phyloP scores from a whole-genome alignment of 192 early-diverging fungal genomes.

The Backusella australiensis region DNA sequence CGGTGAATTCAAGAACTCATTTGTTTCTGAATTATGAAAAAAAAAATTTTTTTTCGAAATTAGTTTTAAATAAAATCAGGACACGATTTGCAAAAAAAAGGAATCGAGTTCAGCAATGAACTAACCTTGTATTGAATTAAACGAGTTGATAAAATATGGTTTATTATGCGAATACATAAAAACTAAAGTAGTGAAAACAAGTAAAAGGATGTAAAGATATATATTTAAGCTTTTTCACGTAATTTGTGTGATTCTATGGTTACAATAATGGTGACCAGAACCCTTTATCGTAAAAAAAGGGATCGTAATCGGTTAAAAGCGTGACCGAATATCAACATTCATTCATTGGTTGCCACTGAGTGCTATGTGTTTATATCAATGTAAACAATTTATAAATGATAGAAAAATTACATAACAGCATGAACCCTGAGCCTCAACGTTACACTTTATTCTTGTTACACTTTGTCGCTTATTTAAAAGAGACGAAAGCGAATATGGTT shows the following conservation, averaged over 20 bases:
- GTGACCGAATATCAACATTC: neutral
- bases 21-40: neutral
- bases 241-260: neutral
- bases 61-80: neutral
- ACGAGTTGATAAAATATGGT: neutral
- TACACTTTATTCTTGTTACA: neutral
- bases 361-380: neutral
- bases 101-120: neutral
- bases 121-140: constrained; percentile 2
- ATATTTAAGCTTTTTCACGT: neutral
- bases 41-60: neutral
- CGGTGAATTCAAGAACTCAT: neutral
- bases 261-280: neutral
- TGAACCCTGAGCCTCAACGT: neutral
- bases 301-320: neutral
- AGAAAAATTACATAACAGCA: neutral
- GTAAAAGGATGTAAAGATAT: neutral
- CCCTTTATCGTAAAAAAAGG: neutral
- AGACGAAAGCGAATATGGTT: neutral
- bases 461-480: neutral
- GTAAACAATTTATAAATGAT: neutral
- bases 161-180: neutral
- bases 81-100: neutral
- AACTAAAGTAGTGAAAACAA: neutral
- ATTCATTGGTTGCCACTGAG: neutral